Percentiles rank a stretch among this genome's conserved stretches.
These are phyloP conservation scores for Plasmodium gallinaceum DNA, from an alignment of 169 alveolate species.

Conservation along the genomic window DNA sequence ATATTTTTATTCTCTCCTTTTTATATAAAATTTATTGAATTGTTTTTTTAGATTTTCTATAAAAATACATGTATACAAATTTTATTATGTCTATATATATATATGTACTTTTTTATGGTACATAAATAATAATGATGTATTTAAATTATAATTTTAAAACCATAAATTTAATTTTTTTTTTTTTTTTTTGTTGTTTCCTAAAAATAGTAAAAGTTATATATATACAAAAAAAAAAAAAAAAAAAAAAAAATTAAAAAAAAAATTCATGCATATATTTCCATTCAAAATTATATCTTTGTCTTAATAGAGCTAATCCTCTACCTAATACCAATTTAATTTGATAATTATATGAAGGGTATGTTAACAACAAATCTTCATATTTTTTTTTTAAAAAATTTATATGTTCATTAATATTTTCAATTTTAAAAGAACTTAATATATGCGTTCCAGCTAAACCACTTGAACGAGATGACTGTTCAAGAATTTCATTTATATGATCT, in stretches of 20 bases:
- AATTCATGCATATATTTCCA: constrained; percentile 74
- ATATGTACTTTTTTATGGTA: too few relatives aligned
- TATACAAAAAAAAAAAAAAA: too few relatives aligned
- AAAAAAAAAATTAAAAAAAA: constrained; percentile 18
- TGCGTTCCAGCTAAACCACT: constrained; percentile 71
- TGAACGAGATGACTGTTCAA: constrained; percentile 71
- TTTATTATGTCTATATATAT: too few relatives aligned
- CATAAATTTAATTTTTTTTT: not conserved
- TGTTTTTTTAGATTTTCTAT: too few relatives aligned
- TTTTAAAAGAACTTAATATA: constrained; percentile 43
- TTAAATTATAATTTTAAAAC: not conserved
- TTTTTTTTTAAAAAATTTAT: constrained; percentile 46
- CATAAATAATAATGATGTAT: too few relatives aligned
- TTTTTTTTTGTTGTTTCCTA: not conserved
- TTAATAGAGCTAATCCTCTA: constrained; percentile 44
- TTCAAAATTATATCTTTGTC: constrained; percentile 56
- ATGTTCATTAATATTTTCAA: constrained; percentile 61
- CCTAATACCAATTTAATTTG: constrained; percentile 71
- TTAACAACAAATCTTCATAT: constrained; percentile 41
- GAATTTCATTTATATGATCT: constrained; percentile 74
- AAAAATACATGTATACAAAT: too few relatives aligned
- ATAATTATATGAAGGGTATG: constrained; percentile 51
- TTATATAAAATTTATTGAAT: not conserved
- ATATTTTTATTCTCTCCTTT: not conserved
- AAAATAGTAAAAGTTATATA: not conserved